Base-by-base conservation (phyloP, 176 grass and related monocot genomes). In the Oryza meridionalis region DNA sequence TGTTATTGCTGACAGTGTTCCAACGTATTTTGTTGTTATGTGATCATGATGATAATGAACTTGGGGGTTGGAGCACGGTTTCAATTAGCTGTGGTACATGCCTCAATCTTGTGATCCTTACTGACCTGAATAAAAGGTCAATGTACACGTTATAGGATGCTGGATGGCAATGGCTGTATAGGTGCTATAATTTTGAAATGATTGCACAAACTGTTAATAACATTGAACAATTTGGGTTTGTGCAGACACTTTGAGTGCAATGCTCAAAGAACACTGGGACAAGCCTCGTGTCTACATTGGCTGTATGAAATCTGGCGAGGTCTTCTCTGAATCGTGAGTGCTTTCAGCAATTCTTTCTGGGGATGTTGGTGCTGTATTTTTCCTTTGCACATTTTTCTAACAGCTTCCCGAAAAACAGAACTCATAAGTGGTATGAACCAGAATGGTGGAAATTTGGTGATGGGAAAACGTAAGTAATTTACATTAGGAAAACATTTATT, bases 391-490 rank as follows among this genome's bases (percentile, higher is more conserved):
- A 13, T 45, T 61, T 43, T 84, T 81, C 77, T 76, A 84, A 85
- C 42, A 78, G 22, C 58, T 72, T 75, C 64, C 43, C 12, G 66
- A 10, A 70, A 92, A 82, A 79, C 67, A 99, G 96, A 90, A 96
- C 55, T 33, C 96, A 99, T 31, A 99, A 94, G 67, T 99, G 96
- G 96, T 95, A 90, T 78, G 96, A 99, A 91, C 91, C 96, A 24
- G 96, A 99, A 43, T 99, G 96, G 96, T 99, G 96, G 96, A 99
- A 99, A 92, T 99, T 99, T 78, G 96, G 96, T 69, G 96, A 99
- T 67, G 93, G 96, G 71, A 99, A 99, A 94, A 92, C 87, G 96
- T 96, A 90, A 94, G 93, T 81, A 49, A 80, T 70, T 70, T 88
- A 37, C 44, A 38, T 77, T 50, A 43, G 15, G 53, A 76, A 73